Evolutionary conservation across 495 filamentous ascomycete species (phyloP), one percentile per base, ranked within the genome.

Genomic region (Baudoinia panamericana): DNA sequence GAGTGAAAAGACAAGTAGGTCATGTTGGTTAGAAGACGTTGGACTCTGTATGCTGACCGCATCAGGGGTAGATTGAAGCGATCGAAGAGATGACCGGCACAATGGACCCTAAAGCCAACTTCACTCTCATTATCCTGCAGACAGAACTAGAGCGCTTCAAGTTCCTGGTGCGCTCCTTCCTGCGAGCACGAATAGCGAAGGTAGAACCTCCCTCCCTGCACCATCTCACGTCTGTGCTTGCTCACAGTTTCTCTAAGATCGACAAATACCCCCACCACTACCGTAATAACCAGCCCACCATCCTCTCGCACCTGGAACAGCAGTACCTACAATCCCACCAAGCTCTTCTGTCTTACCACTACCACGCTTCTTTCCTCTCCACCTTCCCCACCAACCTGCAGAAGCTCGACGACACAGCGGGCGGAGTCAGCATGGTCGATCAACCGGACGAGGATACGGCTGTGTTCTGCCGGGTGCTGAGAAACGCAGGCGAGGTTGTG

Each of bases 121-220:
- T 97, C 57, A 73, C 71, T 47, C 78, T 96, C 50, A 92, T 95
- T 32, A 79, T 97, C 46, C 76, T 95, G 41, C 90, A 97, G 66
- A 96, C 92, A 19, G 90, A 97, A 66, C 75, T 96, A 35, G 82
- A 93, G 59, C 68, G 90, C 27, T 88, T 80, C 59, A 93, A 93
- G 65, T 96, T 80, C 56, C 67, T 96, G 25, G 68, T 95, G 25
- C 75, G 90, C 42, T 80, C 76, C n/a, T 78, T 84, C 45, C 67
- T 96, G 29, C 72, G 90, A 33, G 73, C 80, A n/a, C 69, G 90
- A 21, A 76, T 97, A 28, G 70, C 84, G 15, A 97, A 97, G 64
- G 77, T 61, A 39, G 17, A 41, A 31, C 17, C 20, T 10, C 23
- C 20, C 25, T 23, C 29, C 7, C 12, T 48, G 36, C 53, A 3